phyloP scores from a whole-genome alignment of 208 protist species.

The Leishmania major region DNA sequence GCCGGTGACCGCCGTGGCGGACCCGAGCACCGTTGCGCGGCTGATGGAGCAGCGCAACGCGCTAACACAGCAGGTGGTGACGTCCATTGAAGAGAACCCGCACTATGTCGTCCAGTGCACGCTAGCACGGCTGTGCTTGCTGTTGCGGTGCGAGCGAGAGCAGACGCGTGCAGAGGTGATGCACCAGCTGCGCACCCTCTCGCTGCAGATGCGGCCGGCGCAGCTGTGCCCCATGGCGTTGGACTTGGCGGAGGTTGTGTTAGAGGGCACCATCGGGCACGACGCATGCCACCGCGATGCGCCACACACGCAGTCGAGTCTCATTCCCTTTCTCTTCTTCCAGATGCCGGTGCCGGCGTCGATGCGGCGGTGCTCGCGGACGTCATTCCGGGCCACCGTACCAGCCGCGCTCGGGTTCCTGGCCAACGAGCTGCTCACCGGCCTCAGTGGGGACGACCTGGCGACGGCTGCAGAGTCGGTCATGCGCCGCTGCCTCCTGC shows the following conservation, averaged over 20 bases:
- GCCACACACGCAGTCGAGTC: conserved; percentile 35
- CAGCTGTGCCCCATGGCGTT: conserved; percentile 47
- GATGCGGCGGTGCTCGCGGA: conserved; percentile 67
- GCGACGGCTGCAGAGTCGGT: conserved; percentile 37
- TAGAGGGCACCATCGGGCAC: conserved; percentile 58
- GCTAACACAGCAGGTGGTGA: conserved; percentile 41
- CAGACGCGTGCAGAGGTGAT: conserved; percentile 71
- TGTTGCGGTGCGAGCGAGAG: conserved; percentile 67
- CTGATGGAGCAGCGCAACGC: conserved; percentile 17
- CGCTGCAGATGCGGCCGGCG: conserved; percentile 55
- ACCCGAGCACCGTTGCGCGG: not conserved
- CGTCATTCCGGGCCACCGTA: conserved; percentile 69
- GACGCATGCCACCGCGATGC: conserved; percentile 34
- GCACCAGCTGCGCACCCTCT: conserved; percentile 66
- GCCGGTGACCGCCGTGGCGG: conserved; percentile 10
- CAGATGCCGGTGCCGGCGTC: conserved; percentile 54
- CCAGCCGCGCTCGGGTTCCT: conserved; percentile 67
- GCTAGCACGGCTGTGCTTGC: conserved; percentile 59
- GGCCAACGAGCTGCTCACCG: conserved; percentile 57
- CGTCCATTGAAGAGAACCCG: conserved; percentile 21
- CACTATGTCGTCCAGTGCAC: conserved; percentile 43
- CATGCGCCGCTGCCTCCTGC: conserved; percentile 75
- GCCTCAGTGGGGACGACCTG: conserved; percentile 33
- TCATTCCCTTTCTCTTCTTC: conserved; percentile 58
- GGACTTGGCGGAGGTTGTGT: conserved; percentile 61